Conservation (phyloP, 2,329 filamentous ascomycete genomes). For the Aureobasidium sp. region DNA sequence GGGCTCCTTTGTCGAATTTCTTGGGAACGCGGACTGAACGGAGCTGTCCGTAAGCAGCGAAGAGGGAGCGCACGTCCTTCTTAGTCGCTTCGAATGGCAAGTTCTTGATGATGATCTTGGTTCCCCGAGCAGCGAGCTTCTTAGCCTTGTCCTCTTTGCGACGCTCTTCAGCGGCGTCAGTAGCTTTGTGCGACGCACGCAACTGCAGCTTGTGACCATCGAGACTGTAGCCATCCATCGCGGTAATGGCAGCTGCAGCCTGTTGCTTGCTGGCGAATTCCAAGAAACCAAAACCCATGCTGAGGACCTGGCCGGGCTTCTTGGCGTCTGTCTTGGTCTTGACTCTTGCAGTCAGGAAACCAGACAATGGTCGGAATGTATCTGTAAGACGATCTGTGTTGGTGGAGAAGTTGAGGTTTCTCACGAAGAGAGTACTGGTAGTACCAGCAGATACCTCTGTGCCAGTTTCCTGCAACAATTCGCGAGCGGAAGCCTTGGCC, state of each 20-base stretch:
- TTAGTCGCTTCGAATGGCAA: constrained; percentile 91
- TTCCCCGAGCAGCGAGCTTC: constrained; percentile 66
- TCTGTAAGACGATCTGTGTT: constrained; percentile 68
- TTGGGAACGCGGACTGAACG: constrained; percentile 88
- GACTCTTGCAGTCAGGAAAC: constrained; percentile 80
- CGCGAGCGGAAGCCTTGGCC: constrained; percentile 58
- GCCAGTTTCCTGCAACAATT: constrained; percentile 50
- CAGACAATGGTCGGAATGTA: constrained; percentile 71
- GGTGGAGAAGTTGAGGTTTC: constrained; percentile 89
- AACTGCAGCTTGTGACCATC: constrained; percentile 80
- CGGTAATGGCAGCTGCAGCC: constrained; percentile 68
- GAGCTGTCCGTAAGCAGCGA: constrained; percentile 84
- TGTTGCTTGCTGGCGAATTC: constrained; percentile 74
- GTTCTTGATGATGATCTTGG: constrained; percentile 98
- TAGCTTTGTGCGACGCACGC: constrained; percentile 76
- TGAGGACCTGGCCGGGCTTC: constrained; percentile 78
- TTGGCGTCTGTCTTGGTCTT: constrained; percentile 92
- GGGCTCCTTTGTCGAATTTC: constrained; percentile 81
- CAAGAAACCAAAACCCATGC: constrained; percentile 95
- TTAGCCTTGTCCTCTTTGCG: constrained; percentile 75
- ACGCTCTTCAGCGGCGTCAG: constrained; percentile 80
- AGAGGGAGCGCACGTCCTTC: constrained; percentile 79
- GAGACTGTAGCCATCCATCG: constrained; percentile 82
- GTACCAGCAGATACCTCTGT: constrained; percentile 51
- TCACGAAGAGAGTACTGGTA: constrained; percentile 67